Conservation (phyloP, 345 rosid genomes). For the Microthlaspi erraticum region DNA sequence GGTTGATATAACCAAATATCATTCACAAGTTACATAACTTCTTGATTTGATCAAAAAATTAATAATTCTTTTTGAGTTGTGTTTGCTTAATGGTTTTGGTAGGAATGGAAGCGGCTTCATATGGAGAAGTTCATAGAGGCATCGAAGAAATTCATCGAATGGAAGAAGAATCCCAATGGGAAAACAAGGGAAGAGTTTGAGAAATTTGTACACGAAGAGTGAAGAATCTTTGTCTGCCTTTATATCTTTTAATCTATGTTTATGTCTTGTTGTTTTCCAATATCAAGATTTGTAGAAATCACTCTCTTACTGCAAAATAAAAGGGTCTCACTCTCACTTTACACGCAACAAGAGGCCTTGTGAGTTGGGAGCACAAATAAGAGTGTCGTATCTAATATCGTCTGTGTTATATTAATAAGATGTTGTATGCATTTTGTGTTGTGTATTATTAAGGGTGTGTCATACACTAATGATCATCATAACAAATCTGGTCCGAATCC, state of each 20-base stretch:
- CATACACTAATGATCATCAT: no score
- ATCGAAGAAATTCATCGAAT: constrained; percentile 62
- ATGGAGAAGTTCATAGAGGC: constrained; percentile 70
- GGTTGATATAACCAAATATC: no score
- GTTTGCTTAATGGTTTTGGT: background rate
- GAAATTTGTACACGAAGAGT: constrained; percentile 49
- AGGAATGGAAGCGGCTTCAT: constrained; percentile 78
- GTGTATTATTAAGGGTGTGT: background rate
- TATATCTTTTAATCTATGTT: background rate
- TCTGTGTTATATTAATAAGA: background rate
- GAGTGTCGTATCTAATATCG: background rate
- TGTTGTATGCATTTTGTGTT: background rate
- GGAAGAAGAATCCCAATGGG: constrained; percentile 72
- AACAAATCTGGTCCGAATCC: background rate
- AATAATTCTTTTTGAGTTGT: background rate
- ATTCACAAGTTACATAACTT: background rate
- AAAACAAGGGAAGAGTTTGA: constrained; percentile 64
- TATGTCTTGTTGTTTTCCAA: no score
- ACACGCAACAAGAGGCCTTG: background rate
- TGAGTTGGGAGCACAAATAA: constrained; percentile 23
- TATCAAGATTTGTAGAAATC: no score
- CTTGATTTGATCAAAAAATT: background rate
- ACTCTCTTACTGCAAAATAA: background rate
- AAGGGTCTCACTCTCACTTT: background rate
- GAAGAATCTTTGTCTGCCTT: background rate